Conservation (phyloP, 805 yeast species). For the Hanseniaspora vineae region DNA sequence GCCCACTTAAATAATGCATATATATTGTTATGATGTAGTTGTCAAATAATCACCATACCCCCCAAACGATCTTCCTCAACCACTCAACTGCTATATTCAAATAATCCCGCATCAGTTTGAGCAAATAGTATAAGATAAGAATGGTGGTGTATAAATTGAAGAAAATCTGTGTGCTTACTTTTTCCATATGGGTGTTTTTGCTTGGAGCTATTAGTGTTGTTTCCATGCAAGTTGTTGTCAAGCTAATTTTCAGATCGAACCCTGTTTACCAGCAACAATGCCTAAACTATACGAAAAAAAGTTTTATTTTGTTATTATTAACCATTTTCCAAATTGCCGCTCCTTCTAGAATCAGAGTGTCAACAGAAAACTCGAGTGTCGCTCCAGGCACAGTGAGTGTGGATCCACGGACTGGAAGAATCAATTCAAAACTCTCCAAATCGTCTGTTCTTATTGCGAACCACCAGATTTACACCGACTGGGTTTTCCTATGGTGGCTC, state of each 20-base stretch:
- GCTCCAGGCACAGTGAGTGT: conserved; percentile 15
- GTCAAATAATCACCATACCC: too few relatives aligned
- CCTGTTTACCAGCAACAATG: conserved; percentile 27
- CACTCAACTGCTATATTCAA: too few relatives aligned
- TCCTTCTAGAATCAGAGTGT: conserved; percentile 38
- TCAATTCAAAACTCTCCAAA: conserved; percentile 26
- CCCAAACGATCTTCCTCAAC: too few relatives aligned
- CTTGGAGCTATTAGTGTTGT: conserved; percentile 34
- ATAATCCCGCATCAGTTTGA: too few relatives aligned
- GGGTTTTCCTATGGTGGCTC: conserved; percentile 86
- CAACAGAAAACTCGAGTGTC: conserved; percentile 27
- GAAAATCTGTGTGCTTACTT: conserved; percentile 8
- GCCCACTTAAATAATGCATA: too few relatives aligned
- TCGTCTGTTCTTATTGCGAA: conserved; percentile 66
- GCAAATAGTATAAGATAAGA: too few relatives aligned
- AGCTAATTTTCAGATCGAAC: conserved; percentile 20
- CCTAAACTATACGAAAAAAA: conserved; percentile 41
- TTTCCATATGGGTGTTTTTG: conserved; percentile 15
- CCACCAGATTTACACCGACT: conserved; percentile 89
- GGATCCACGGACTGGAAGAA: conserved; percentile 5
- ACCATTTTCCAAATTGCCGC: conserved; percentile 37
- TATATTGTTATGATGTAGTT: too few relatives aligned
- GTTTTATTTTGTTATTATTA: conserved; percentile 42
- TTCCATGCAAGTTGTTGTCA: conserved; percentile 32
- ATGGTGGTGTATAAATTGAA: conserved; percentile 3